Evolutionary conservation across 1,284 basidiomycete genomes (phyloP), one percentile per base, ranked within the genome.

Genomic region (Heterobasidion irregulare): DNA sequence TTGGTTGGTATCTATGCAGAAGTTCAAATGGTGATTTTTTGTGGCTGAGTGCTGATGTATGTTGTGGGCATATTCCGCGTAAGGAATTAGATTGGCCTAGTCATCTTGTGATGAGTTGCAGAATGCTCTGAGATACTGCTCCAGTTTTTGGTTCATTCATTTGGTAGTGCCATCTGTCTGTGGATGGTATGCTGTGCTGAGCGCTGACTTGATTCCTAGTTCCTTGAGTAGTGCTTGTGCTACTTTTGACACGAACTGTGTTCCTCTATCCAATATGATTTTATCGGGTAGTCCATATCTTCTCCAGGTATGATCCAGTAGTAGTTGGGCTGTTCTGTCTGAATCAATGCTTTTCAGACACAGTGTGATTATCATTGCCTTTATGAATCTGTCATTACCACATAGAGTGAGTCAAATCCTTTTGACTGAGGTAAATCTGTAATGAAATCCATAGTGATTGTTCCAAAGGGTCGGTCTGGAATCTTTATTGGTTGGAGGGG

Each of bases 91-190:
- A 26, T 47, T 6, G 1, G 47, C 34, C 56, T 55, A 59, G 13
- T 57, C 47, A 12, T 55, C 33, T 15, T 44, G 52, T 12, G 50
- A 15, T 33, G 8, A 35, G 16, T 12, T 47, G 33, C 55, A 58
- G 53, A 57, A 57, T 2, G 55, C 52, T n/a, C 49, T n/a, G 0
- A 60, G 43, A n/a, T 55, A 56, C 34, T 50, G 16, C 48, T 58
- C 45, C 1, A 60, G 36, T 50, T 56, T 53, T 34, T 56, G 57
- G 36, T 60, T 58, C 18, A 54, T 52, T 2, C 50, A 8, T 47
- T 60, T 55, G 8, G 54, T 60, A 36, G 38, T 3, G 10, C 38
- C 38, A n/a, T 41, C 38, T 41, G 38, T 12, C n/a, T 41, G 38
- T 12, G 38, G 38, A n/a, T 41, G 4, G 4, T 12, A 41, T 0